Evolutionary conservation across 768 basidiomycete species (phyloP).

Genomic region (Xerocomus potaroensis): DNA sequence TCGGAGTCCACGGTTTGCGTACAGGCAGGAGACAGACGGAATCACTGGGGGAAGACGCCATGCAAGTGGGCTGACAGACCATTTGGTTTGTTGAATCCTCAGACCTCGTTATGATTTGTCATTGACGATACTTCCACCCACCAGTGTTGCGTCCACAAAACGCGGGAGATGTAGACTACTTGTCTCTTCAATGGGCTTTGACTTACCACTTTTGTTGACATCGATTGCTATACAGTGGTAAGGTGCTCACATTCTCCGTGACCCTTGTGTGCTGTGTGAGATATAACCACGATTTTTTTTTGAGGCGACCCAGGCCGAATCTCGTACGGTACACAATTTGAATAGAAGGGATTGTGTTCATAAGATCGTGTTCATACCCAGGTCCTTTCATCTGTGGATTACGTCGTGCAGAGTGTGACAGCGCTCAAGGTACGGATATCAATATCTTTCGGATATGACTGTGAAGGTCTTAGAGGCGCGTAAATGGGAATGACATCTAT

Average conservation of each 20-base stretch:
- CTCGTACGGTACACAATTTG: too few relatives aligned
- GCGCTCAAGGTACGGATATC: slow-evolving; percentile 8
- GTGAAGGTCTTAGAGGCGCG: slow-evolving; percentile 7
- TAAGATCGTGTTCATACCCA: not conserved
- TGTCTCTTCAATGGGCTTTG: not conserved
- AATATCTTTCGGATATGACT: slow-evolving; percentile 73
- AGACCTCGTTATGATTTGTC: too few relatives aligned
- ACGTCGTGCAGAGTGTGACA: not conserved
- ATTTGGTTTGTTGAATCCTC: not conserved
- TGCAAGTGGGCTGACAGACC: slow-evolving; percentile 23
- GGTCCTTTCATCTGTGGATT: not conserved
- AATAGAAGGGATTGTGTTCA: too few relatives aligned
- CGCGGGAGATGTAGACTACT: not conserved
- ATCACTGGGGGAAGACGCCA: slow-evolving; percentile 10
- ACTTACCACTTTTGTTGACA: not conserved
- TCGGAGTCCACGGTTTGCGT: slow-evolving; percentile 39
- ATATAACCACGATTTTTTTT: too few relatives aligned
- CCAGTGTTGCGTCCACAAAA: too few relatives aligned
- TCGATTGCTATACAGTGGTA: not conserved
- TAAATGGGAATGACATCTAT: not conserved
- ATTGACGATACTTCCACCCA: too few relatives aligned
- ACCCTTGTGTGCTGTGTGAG: too few relatives aligned
- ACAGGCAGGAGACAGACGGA: slow-evolving; percentile 15
- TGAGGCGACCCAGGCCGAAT: too few relatives aligned
- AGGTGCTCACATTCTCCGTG: not conserved